These are phyloP conservation scores for Nicotiana noctiflora DNA, from an alignment of 257 asterid species.

Conservation along the genomic window DNA sequence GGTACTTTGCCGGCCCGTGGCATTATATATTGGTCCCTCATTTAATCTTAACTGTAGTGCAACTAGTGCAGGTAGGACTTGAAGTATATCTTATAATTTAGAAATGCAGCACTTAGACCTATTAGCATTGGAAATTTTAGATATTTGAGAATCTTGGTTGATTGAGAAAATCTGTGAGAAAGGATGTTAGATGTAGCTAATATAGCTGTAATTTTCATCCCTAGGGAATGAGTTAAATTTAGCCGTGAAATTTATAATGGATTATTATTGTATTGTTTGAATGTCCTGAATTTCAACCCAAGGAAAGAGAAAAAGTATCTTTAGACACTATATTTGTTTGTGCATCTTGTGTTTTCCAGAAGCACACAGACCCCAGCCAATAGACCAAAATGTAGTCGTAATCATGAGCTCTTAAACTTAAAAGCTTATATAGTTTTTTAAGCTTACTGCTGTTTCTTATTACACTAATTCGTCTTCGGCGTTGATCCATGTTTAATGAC, in stretches of 20 bases:
- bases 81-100: background rate
- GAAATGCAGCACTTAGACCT: background rate
- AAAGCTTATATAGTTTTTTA: background rate
- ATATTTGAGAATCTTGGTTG: too few relatives aligned
- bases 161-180: background rate
- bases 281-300: background rate
- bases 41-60: background rate
- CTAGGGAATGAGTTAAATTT: background rate
- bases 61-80: background rate
- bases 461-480: background rate
- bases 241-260: background rate
- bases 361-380: background rate
- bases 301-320: background rate
- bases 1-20: too few relatives aligned
- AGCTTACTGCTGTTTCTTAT: background rate
- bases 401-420: background rate
- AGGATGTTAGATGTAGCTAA: background rate
- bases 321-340: background rate
- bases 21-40: too few relatives aligned
- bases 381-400: background rate
- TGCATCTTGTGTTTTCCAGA: constrained; percentile 1
- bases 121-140: background rate
- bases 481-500: background rate
- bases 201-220: background rate
- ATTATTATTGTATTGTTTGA: background rate